Conservation (phyloP, 164 flowering plant species). For the Brasenia schreberi region DNA sequence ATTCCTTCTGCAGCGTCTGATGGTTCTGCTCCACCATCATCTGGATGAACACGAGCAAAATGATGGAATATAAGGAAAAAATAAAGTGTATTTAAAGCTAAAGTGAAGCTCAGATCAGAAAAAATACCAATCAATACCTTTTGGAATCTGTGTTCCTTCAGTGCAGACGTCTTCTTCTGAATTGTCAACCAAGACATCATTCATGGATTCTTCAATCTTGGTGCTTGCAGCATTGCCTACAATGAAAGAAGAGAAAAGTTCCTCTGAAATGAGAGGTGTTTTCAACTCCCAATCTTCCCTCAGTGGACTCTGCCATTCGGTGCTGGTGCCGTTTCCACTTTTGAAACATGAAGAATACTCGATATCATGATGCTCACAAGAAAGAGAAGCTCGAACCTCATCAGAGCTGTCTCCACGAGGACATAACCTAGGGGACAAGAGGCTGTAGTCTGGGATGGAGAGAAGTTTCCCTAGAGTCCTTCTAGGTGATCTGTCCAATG, state of each 20-base stretch:
- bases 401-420: constrained; percentile 16
- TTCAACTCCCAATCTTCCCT: not conserved
- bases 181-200: not conserved
- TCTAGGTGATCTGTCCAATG: constrained; percentile 15
- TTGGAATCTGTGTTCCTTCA: not conserved
- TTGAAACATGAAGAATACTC: not conserved
- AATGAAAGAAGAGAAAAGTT: no score
- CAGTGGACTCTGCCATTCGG: not conserved
- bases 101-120: not conserved
- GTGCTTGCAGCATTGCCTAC: not conserved
- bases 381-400: not conserved
- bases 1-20: not conserved
- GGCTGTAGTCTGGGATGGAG: constrained; percentile 46
- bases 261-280: no score
- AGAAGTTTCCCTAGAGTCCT: constrained; percentile 62
- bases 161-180: not conserved
- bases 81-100: not conserved
- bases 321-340: no score
- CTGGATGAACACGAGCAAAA: not conserved
- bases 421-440: constrained; percentile 36
- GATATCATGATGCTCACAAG: not conserved
- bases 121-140: not conserved
- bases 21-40: not conserved
- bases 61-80: not conserved
- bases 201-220: not conserved